Evolutionary conservation across 768 basidiomycete genomes (phyloP).

Genomic region (Lactarius sanguifluus): DNA sequence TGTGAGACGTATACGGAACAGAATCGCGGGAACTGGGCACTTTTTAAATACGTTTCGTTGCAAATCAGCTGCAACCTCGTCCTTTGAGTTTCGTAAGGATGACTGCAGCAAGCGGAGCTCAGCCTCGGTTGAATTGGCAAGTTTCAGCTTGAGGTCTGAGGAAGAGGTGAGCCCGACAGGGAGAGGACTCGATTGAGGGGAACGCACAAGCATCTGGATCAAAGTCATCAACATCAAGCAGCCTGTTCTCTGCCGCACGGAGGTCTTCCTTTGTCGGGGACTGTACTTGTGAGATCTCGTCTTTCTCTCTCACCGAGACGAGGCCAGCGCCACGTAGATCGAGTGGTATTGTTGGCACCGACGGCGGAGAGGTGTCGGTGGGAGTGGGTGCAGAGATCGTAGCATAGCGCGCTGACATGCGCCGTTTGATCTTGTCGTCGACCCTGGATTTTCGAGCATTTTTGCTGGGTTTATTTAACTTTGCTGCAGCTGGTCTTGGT

Average conservation of each 20-base stretch:
- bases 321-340: conserved; percentile 39
- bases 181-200: background rate
- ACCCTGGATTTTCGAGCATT: conserved; percentile 47
- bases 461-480: conserved; percentile 24
- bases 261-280: conserved; percentile 56
- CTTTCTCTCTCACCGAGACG: conserved; percentile 48
- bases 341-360: conserved; percentile 57
- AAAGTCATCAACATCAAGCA: conserved; percentile 76
- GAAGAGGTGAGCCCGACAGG: background rate
- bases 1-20: conserved; percentile 3
- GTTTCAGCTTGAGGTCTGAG: conserved; percentile 69
- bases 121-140: conserved; percentile 87
- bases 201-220: conserved; percentile 86
- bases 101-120: conserved; percentile 76
- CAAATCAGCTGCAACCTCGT: conserved; percentile 73
- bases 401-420: conserved; percentile 93
- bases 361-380: conserved; percentile 54
- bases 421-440: conserved; percentile 93
- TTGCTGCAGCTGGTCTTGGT: conserved; percentile 22
- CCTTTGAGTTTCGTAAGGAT: conserved; percentile 66
- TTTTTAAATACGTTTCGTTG: conserved; percentile 96
- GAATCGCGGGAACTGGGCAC: conserved; percentile 40
- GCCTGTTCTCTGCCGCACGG: conserved; percentile 54
- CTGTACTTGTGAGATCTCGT: conserved; percentile 43
- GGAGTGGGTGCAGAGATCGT: conserved; percentile 81